phyloP scores from a whole-genome alignment of 1,284 basidiomycete genomes.

The Chiua sp. region DNA sequence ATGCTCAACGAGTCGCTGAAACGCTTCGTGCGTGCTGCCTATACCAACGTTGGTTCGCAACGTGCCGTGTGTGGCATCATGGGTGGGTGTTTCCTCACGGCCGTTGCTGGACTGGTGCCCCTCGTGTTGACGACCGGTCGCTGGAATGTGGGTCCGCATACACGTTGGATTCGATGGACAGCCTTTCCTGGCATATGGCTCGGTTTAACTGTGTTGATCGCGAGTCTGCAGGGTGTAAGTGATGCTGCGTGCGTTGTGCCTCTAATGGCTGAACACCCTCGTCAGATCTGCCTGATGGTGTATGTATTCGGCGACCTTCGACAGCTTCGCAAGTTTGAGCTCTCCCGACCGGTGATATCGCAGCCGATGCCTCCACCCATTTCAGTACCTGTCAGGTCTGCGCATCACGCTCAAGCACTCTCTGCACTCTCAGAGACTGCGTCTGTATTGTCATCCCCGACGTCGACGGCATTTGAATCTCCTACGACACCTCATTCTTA shows the following conservation, averaged over 20 bases:
- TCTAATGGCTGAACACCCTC: neutral
- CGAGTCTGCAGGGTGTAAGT: slow-evolving; percentile 66
- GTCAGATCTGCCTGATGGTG: slow-evolving; percentile 63
- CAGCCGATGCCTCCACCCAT: slow-evolving; percentile 44
- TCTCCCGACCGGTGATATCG: slow-evolving; percentile 65
- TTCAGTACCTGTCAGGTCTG: slow-evolving; percentile 11
- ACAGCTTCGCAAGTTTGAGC: slow-evolving; percentile 78
- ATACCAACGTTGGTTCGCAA: slow-evolving; percentile 76
- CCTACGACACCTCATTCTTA: slow-evolving; percentile 4
- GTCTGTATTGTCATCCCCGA: neutral
- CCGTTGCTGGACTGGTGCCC: slow-evolving; percentile 42
- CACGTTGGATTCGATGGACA: slow-evolving; percentile 61
- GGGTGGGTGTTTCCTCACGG: slow-evolving; percentile 47
- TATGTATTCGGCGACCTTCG: slow-evolving; percentile 83
- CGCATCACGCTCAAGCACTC: slow-evolving; percentile 1
- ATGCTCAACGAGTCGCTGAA: slow-evolving; percentile 67
- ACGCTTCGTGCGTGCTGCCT: slow-evolving; percentile 72
- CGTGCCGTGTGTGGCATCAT: slow-evolving; percentile 60
- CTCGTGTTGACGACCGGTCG: slow-evolving; percentile 31
- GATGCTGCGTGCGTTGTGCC: neutral
- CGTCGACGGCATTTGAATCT: slow-evolving; percentile 14
- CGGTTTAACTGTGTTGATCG: slow-evolving; percentile 64
- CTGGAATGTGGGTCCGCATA: slow-evolving; percentile 55
- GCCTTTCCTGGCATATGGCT: slow-evolving; percentile 74
- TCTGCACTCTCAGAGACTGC: slow-evolving; percentile 9